A percentile compares a stretch with the other conserved stretches of the same genome.
These are phyloP conservation scores for Podila epigama DNA, from an alignment of 192 early-diverging fungal genomes.

Conservation along the genomic window DNA sequence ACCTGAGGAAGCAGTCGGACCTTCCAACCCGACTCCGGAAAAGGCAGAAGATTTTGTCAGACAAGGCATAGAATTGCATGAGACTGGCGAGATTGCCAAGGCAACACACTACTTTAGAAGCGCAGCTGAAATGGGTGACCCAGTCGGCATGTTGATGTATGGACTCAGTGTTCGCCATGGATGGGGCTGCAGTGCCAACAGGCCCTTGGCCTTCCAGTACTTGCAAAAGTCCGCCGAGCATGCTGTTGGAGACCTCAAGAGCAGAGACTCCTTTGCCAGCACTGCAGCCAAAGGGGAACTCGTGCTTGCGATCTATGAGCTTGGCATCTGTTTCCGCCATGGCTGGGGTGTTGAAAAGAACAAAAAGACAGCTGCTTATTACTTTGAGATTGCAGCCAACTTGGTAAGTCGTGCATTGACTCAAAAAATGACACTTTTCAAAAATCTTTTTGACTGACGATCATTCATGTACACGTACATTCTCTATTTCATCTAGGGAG, in stretches of 20 bases:
- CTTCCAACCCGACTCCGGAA: slow-evolving; percentile 42
- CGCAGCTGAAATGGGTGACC: slow-evolving; percentile 68
- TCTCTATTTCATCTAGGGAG: slow-evolving; percentile 54
- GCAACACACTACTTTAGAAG: slow-evolving; percentile 75
- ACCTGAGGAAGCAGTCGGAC: slow-evolving; percentile 36
- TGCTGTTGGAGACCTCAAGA: slow-evolving; percentile 65
- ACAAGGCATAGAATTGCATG: slow-evolving; percentile 72
- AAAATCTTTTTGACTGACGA: background rate
- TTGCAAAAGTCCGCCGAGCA: slow-evolving; percentile 74
- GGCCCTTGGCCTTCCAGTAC: slow-evolving; percentile 68
- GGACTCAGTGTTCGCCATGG: slow-evolving; percentile 79
- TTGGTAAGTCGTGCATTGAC: slow-evolving; percentile 40
- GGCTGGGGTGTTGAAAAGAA: slow-evolving; percentile 84
- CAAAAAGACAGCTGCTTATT: slow-evolving; percentile 56
- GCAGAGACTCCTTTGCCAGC: slow-evolving; percentile 62
- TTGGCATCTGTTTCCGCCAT: slow-evolving; percentile 80
- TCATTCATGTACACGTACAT: background rate
- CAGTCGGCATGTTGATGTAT: slow-evolving; percentile 77
- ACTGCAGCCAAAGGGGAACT: slow-evolving; percentile 58
- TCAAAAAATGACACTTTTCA: background rate
- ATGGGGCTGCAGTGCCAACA: slow-evolving; percentile 59
- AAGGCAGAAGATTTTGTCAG: slow-evolving; percentile 68
- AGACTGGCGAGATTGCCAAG: slow-evolving; percentile 71
- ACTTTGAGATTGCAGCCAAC: slow-evolving; percentile 59
- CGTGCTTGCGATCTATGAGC: slow-evolving; percentile 82